A percentile compares a stretch with the other conserved stretches of the same genome.
Evolutionary conservation across 768 basidiomycete species (phyloP).

Genomic region (Suillus americanus): DNA sequence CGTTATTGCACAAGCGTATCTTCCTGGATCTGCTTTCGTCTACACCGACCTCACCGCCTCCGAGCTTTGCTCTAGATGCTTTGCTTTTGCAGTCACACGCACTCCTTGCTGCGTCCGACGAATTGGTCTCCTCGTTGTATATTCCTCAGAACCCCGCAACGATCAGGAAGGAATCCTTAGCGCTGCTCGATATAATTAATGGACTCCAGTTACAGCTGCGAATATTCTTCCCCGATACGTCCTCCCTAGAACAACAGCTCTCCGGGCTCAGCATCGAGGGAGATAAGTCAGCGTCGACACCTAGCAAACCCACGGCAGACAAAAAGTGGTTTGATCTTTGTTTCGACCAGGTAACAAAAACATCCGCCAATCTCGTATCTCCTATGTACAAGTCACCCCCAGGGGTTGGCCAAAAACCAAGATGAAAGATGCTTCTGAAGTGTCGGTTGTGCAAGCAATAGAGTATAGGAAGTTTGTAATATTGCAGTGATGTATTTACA

Average conservation of each 20-base stretch:
- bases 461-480: not conserved
- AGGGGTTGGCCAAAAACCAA: not conserved
- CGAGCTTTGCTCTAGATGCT: constrained; percentile 42
- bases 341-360: constrained; percentile 58
- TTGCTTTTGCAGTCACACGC: constrained; percentile 50
- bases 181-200: constrained; percentile 38
- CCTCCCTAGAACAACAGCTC: constrained; percentile 26
- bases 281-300: not conserved
- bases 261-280: constrained; percentile 21
- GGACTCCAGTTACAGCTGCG: constrained; percentile 33
- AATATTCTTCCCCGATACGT: constrained; percentile 22
- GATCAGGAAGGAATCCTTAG: constrained; percentile 39
- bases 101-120: constrained; percentile 59
- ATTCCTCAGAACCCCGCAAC: constrained; percentile 53
- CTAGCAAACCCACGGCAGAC: constrained; percentile 34
- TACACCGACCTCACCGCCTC: constrained; percentile 23
- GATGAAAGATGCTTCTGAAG: not conserved
- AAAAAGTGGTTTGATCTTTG: constrained; percentile 66
- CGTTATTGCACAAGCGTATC: constrained; percentile 63
- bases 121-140: constrained; percentile 67
- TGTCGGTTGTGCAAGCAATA: not conserved
- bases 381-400: not conserved
- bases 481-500: constrained; percentile 1
- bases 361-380: constrained; percentile 27
- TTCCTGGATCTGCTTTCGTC: constrained; percentile 47